phyloP scores from a whole-genome alignment of 257 asterid species.

The Solanum peruvianum region DNA sequence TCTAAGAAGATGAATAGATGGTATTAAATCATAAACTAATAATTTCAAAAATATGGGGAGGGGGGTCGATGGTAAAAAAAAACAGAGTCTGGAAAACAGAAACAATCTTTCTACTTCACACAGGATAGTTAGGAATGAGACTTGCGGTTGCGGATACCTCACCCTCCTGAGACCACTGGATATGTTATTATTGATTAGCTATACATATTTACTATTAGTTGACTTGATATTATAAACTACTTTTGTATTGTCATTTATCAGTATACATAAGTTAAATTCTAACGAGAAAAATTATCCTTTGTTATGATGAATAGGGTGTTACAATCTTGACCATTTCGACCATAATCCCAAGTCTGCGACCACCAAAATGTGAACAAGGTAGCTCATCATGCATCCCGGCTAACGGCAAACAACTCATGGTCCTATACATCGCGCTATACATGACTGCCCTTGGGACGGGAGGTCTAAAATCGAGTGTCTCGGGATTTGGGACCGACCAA shows the following conservation, averaged over 20 bases:
- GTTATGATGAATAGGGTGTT: conserved; percentile 43
- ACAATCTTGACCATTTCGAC: conserved; percentile 67
- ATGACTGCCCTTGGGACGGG: conserved; percentile 87
- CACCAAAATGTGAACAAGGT: conserved; percentile 54
- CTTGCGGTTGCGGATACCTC: background rate
- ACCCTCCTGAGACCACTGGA: accelerated
- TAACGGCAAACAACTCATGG: conserved; percentile 32
- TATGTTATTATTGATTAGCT: background rate
- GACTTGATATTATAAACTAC: background rate
- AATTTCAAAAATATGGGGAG: background rate
- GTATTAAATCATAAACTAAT: background rate
- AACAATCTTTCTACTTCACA: too few relatives aligned
- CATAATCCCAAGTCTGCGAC: conserved; percentile 46
- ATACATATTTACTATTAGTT: background rate
- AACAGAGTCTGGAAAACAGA: accelerated
- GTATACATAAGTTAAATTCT: background rate
- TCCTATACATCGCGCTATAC: conserved; percentile 52
- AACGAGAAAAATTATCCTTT: background rate
- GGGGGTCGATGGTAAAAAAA: background rate
- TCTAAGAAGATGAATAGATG: background rate
- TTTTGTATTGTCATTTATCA: background rate
- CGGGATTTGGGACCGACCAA: conserved; percentile 83
- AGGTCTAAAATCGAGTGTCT: conserved; percentile 77
- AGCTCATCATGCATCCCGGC: conserved; percentile 55
- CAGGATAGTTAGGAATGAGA: background rate